Base-by-base conservation (phyloP, 345 rosid species). In the Camelina laxa region DNA sequence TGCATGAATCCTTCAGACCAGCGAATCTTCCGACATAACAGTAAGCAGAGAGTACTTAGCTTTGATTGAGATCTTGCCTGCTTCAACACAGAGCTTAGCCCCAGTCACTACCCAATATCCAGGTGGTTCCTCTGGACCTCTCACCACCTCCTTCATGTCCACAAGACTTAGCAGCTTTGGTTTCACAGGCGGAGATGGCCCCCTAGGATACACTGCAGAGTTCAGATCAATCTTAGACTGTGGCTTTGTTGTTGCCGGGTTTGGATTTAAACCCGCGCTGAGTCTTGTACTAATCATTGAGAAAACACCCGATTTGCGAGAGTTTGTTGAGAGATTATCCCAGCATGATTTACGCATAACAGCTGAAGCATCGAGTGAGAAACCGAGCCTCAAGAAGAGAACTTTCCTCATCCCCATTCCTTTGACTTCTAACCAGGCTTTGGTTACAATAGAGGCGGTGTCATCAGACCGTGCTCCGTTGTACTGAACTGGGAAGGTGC, bases 21-120 rank as follows among this genome's bases (percentile, higher is more conserved):
- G 77, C 2, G 91, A 83, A 30, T 95, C 97, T 74, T 90, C 97
- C 0, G 94, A 85, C 80, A 92, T 74, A 36, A 90, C 83, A 39
- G 97, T 87, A 69, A 92, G 83, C 72, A 95, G 83, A 11, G 97
- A 87, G 69, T 88, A 92, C 77, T 95, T 92, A 38, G 80, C 97
- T 80, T 83, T 95, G 74, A 92, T 70, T 12, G 97, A 86, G 80
- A 95, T 90, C 83, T 80, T 85, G 22, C 97, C 92, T 49, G 84
- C 88, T 47, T 87, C 96, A 39, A 90, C 74, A 53, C 87, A 84
- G 17, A 95, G 92, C 87, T 87, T 90, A 41, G 99, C 97, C 58
- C 99, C 99, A 1, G 96, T 90, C 38, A 95, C 87, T 67, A 95
- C 97, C 99, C 97, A 95, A 77, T 90, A 95, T 49, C 99, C 99